A percentile compares a stretch with the other conserved stretches of the same genome.
phyloP scores from a whole-genome alignment of 1,284 basidiomycete genomes.

The Fomitopsis pinicola region DNA sequence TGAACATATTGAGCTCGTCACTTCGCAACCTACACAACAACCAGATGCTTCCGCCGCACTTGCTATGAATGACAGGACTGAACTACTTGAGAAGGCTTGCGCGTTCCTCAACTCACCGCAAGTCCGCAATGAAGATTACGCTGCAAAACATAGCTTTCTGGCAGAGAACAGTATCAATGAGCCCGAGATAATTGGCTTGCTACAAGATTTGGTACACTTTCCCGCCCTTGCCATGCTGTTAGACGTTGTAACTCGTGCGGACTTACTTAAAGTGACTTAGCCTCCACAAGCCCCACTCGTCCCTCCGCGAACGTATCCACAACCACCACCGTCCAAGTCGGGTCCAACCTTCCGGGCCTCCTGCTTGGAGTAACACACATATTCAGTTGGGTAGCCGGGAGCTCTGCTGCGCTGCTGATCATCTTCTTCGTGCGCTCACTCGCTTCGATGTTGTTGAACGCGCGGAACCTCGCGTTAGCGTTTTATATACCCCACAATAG shows the following conservation, averaged over 20 bases:
- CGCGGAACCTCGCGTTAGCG: slow-evolving; percentile 36
- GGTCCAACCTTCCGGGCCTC: slow-evolving; percentile 58
- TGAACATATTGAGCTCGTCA: no score
- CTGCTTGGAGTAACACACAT: slow-evolving; percentile 56
- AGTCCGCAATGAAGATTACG: slow-evolving; percentile 50
- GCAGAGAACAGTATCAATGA: slow-evolving; percentile 65
- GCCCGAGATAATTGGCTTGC: slow-evolving; percentile 55
- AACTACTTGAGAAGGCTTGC: slow-evolving; percentile 57
- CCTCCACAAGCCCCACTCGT: slow-evolving; percentile 48
- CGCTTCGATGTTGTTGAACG: not conserved
- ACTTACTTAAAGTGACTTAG: no score
- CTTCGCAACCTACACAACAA: not conserved
- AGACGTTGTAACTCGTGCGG: slow-evolving; percentile 6
- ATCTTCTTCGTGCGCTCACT: slow-evolving; percentile 41
- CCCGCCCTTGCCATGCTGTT: not conserved
- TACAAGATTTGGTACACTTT: slow-evolving; percentile 50
- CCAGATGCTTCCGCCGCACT: not conserved
- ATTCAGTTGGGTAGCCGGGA: slow-evolving; percentile 64
- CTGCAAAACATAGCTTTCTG: slow-evolving; percentile 61
- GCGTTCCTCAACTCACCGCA: slow-evolving; percentile 63
- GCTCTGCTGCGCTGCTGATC: slow-evolving; percentile 51
- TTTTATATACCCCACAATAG: slow-evolving; percentile 62
- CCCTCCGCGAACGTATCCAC: slow-evolving; percentile 71
- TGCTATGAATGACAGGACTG: slow-evolving; percentile 19
- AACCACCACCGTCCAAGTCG: slow-evolving; percentile 67